A percentile compares a stretch with the other conserved stretches of the same genome.
Evolutionary conservation across 75 land plant species (phyloP).

Genomic region (Picea glauca): DNA sequence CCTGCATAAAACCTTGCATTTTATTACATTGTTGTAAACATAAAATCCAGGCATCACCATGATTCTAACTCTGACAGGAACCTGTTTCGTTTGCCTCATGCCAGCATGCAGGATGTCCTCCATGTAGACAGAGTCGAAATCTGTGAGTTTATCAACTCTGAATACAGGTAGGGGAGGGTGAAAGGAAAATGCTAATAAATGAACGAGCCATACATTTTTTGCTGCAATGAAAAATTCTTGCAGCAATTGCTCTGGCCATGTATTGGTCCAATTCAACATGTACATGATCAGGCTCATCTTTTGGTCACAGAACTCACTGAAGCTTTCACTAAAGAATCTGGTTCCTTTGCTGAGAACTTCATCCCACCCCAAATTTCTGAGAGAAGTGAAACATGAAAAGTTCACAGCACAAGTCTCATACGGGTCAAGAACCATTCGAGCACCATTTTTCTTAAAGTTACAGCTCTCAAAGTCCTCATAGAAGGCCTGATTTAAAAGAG

Average conservation of each 20-base stretch:
- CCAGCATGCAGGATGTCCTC: conserved; percentile 48
- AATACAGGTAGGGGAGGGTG: conserved; percentile 56
- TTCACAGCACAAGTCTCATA: conserved; percentile 43
- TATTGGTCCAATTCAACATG: conserved; percentile 50
- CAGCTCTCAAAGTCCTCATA: conserved; percentile 66
- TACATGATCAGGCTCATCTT: conserved; percentile 59
- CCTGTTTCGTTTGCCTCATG: conserved; percentile 20
- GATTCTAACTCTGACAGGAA: conserved; percentile 11
- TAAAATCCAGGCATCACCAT: conserved; percentile 38
- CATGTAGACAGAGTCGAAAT: conserved; percentile 69
- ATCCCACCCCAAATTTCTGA: conserved; percentile 57
- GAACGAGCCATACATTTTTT: conserved; percentile 72
- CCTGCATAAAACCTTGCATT: conserved; percentile 48
- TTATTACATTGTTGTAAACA: conserved; percentile 24
- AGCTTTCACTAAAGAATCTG: conserved; percentile 48
- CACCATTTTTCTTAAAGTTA: conserved; percentile 35
- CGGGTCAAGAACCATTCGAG: conserved; percentile 47
- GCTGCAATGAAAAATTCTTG: conserved; percentile 74
- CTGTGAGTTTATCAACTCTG: conserved; percentile 41
- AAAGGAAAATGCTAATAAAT: conserved; percentile 61
- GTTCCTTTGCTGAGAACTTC: conserved; percentile 60
- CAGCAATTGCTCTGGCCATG: conserved; percentile 57
- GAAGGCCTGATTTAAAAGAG: conserved; percentile 57
- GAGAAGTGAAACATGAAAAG: conserved; percentile 19
- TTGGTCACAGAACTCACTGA: conserved; percentile 62